Percentiles rank a stretch among this genome's conserved stretches.
These are phyloP conservation scores for Trametes punicea DNA, from an alignment of 768 basidiomycete species.

Conservation along the genomic window DNA sequence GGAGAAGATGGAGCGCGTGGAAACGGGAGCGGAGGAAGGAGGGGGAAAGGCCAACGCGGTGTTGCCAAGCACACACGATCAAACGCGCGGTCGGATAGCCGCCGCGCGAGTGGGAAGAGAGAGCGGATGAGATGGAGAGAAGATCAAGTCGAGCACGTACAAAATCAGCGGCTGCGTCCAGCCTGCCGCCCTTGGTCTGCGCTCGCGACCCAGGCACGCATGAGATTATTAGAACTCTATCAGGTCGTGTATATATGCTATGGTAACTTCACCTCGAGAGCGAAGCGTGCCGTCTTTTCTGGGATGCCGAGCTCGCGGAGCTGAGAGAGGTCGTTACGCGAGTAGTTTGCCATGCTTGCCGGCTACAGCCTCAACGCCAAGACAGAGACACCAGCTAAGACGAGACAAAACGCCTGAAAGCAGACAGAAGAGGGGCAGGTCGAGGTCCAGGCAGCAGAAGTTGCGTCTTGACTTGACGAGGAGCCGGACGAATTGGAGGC, in stretches of 20 bases:
- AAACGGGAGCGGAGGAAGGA: neutral
- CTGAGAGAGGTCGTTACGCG: slow-evolving; percentile 10
- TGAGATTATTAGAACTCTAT: slow-evolving; percentile 1
- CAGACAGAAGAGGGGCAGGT: neutral
- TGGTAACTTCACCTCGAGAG: slow-evolving; percentile 18
- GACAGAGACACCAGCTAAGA: neutral
- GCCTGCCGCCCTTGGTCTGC: slow-evolving; percentile 16
- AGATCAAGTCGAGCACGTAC: slow-evolving; percentile 16
- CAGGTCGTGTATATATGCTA: neutral
- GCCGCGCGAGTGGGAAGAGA: neutral
- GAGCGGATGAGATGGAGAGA: neutral
- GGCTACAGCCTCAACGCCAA: neutral
- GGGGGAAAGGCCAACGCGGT: slow-evolving; percentile 9
- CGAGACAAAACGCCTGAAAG: neutral
- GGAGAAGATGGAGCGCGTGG: neutral
- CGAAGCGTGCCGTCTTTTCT: slow-evolving; percentile 10
- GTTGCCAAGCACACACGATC: slow-evolving; percentile 17
- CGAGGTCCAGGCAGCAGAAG: neutral
- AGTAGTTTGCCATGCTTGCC: neutral
- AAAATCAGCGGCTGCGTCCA: slow-evolving; percentile 14
- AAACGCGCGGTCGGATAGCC: neutral
- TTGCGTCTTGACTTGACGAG: neutral
- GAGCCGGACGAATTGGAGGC: neutral
- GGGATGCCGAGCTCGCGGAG: slow-evolving; percentile 13
- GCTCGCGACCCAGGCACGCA: neutral